Percentiles rank a stretch among this genome's conserved stretches.
These are phyloP conservation scores for Cercospora sojina DNA, from an alignment of 2,329 filamentous ascomycete species.

Conservation along the genomic window DNA sequence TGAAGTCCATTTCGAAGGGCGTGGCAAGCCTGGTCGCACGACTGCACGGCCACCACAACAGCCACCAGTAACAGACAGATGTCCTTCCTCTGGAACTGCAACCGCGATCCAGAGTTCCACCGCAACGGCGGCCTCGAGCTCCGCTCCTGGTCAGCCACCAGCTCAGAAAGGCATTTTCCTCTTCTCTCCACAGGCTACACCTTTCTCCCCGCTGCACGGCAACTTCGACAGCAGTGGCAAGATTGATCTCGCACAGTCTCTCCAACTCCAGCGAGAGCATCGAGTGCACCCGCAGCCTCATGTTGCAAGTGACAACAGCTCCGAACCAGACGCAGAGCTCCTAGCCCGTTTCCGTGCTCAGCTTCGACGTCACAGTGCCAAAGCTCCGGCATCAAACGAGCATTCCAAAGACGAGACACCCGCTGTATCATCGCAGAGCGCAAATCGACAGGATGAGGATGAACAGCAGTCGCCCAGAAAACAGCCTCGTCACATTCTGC, in stretches of 20 bases:
- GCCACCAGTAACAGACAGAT: neutral
- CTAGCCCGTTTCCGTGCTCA: neutral
- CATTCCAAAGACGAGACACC: neutral
- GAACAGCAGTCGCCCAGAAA: neutral
- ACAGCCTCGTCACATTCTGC: neutral
- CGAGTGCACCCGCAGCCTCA: neutral
- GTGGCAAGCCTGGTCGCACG: neutral
- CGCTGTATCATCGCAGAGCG: neutral
- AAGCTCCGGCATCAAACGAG: neutral
- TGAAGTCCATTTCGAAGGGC: neutral
- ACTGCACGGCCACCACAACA: neutral
- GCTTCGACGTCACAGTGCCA: neutral
- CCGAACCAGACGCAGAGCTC: neutral
- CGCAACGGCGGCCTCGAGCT: neutral
- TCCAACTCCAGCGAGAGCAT: neutral
- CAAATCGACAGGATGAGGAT: neutral
- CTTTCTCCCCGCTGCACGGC: neutral
- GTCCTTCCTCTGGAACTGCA: neutral
- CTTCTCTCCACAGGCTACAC: neutral
- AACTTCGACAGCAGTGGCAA: neutral
- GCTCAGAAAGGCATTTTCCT: neutral
- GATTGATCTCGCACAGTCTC: neutral
- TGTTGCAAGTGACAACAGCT: neutral
- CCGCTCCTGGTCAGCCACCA: neutral
- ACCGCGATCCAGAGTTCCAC: neutral